Evolutionary conservation across 768 basidiomycete genomes (phyloP), one percentile per base, ranked within the genome.

Genomic region (Gloeophyllum trabeum): DNA sequence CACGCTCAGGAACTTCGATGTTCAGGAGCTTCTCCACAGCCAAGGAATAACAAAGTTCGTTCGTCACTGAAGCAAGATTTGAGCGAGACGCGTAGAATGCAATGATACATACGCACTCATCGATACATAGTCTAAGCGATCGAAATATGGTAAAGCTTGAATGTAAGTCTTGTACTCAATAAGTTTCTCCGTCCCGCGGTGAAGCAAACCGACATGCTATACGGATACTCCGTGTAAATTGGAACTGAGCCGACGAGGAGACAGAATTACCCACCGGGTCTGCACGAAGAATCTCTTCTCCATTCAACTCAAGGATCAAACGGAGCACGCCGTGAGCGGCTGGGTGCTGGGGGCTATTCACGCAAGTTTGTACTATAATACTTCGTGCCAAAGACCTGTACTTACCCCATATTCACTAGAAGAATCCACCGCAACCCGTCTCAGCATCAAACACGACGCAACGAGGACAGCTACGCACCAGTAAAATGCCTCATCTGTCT

Each of bases 91-190:
- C 32, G 18, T 16, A 20, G 38, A 14, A n/a, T 28, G n/a, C 32
- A 19, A 5, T 7, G n/a, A 30, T 20, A 23, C 26, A n/a, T 28
- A 66, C 88, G 35, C 54, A 93, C 91, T 99, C 96, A 97, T 98
- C 39, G 94, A 97, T 42, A 98, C 94, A 53, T 99, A 99, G 69
- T 99, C 96, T 46, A 98, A 73, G 53, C 96, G 90, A 61, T 99
- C 96, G 58, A 99, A 99, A 66, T 99, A 98, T 1, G 96, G 96
- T 16, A 98, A 67, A 1, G 96, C 96, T 67, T 99, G 96, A 4
- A 80, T 87, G 57, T 98, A 98, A 1, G 83, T 97, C 69, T 99
- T 99, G 74, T 92, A 94, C 63, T 98, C 96, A 48, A 98, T 98
- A 40, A 99, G 73, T 62, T 98, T 98, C 62, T 99, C 96, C 16